These are phyloP conservation scores for Candida sojae DNA, from an alignment of 1,139 yeast genomes.

Conservation along the genomic window DNA sequence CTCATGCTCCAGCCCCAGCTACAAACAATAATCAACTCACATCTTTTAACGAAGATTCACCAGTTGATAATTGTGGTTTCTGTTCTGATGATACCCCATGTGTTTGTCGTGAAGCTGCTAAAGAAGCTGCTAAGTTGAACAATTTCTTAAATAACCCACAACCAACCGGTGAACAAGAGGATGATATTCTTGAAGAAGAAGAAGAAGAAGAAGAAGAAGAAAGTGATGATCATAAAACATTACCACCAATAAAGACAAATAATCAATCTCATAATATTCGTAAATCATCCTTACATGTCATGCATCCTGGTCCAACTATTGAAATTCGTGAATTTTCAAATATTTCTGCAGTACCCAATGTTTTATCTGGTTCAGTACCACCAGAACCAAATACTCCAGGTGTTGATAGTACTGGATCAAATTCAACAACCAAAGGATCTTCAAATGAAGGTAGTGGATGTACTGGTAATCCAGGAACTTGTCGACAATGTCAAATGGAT, in stretches of 20 bases:
- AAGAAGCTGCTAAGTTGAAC: constrained; percentile 50
- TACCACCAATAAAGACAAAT: constrained; percentile 39
- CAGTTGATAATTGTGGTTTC: constrained; percentile 85
- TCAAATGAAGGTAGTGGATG: constrained; percentile 46
- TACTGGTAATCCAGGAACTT: constrained; percentile 87
- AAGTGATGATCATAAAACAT: constrained; percentile 24
- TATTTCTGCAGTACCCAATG: constrained; percentile 42
- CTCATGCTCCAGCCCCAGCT: constrained; percentile 6
- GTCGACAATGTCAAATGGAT: constrained; percentile 79
- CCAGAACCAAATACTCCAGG: constrained; percentile 3
- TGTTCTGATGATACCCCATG: constrained; percentile 93
- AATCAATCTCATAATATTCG: constrained; percentile 20
- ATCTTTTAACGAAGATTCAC: constrained; percentile 44
- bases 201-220: no score
- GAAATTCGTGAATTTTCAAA: constrained; percentile 50
- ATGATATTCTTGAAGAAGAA: constrained; percentile 13
- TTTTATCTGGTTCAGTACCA: constrained; percentile 18
- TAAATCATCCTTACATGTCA: constrained; percentile 51
- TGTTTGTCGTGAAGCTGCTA: constrained; percentile 83
- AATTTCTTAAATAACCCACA: constrained; percentile 23
- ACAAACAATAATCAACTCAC: constrained; percentile 2
- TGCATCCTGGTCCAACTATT: constrained; percentile 69
- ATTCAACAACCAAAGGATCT: constrained; percentile 11
- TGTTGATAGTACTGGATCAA: constrained; percentile 5
- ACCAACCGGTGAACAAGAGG: constrained; percentile 14